phyloP scores from a whole-genome alignment of 2,329 filamentous ascomycete genomes.

The Aspergillus fijiensis region DNA sequence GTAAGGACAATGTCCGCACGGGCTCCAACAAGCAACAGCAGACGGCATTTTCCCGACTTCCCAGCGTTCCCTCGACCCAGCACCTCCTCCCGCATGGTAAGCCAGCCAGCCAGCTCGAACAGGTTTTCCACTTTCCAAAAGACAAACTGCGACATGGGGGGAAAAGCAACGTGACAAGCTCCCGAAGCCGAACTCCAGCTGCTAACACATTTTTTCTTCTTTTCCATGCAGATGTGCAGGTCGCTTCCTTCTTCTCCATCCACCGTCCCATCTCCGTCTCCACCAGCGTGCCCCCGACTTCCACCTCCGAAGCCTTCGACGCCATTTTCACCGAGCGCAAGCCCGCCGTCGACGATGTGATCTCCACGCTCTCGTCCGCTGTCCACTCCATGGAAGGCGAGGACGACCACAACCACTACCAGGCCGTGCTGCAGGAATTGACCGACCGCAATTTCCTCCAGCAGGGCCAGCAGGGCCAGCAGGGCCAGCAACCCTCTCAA shows the following conservation, averaged over 20 bases:
- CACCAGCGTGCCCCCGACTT: conserved; percentile 70
- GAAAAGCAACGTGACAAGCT: background rate
- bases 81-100: conserved; percentile 50
- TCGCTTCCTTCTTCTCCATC: conserved; percentile 93
- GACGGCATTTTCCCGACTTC: conserved; percentile 44
- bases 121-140: too few species aligned
- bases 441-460: background rate
- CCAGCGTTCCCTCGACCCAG: conserved; percentile 51
- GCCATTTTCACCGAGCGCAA: conserved; percentile 70
- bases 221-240: conserved; percentile 67
- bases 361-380: conserved; percentile 61
- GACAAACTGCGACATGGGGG: background rate
- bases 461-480: conserved; percentile 29
- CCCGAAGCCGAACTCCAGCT: too few species aligned
- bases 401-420: conserved; percentile 30
- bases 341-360: conserved; percentile 56
- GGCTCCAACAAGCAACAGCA: conserved; percentile 42
- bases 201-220: background rate
- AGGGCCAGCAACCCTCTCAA: conserved; percentile 29
- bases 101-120: conserved; percentile 9
- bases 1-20: conserved; percentile 37
- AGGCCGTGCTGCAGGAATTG: conserved; percentile 16
- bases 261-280: conserved; percentile 91
- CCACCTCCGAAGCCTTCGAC: conserved; percentile 74
- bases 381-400: conserved; percentile 41